Base-by-base conservation (phyloP, 805 yeast genomes). In the Candida takata region DNA sequence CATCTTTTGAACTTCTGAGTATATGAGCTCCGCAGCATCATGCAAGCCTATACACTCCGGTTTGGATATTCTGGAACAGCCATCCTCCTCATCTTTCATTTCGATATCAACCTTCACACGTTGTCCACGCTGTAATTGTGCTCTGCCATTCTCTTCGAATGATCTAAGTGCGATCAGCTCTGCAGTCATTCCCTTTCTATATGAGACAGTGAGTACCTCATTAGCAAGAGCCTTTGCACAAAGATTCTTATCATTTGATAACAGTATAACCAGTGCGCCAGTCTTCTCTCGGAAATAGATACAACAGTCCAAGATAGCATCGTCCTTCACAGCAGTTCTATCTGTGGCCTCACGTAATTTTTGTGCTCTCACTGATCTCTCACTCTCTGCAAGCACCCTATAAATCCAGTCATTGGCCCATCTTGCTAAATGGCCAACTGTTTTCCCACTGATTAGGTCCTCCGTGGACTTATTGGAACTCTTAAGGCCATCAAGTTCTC, bases 401-500 rank as follows among this genome's bases (percentile, higher is more conserved):
- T 75, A 84, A 10, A 84, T 69, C 95, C 95, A 88, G 42, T 74
- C 78, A 47, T 73, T 84, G 0, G 92, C 94, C 62, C 68, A 60
- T 26, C 95, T 61, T 0, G 92, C 90, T 30, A 74, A 54, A 21
- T 55, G 61, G 0, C 83, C 77, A 8, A 81, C 65, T 0, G 77
- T 48, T 6, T 38, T 47, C 10, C 39, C 57, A 20, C 37, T 38
- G 10, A 47, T 47, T 4, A 26, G 36, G 9, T 27, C 37, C 8
- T 21, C 36, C 6, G 48, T 30, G 16, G n/a, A 40, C 42, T 24
- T 47, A 18, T 41, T 49, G 37, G 77, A 65, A 3, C 54, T 61
- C 51, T 88, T 88, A 43, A 88, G 62, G 0, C 88, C 88, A 58
- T 88, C 97, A n/a, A 88, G 64, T 52, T 88, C 97, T 27, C 62